phyloP scores from a whole-genome alignment of 2,329 filamentous ascomycete genomes.

The Scedosporium apiospermum region DNA sequence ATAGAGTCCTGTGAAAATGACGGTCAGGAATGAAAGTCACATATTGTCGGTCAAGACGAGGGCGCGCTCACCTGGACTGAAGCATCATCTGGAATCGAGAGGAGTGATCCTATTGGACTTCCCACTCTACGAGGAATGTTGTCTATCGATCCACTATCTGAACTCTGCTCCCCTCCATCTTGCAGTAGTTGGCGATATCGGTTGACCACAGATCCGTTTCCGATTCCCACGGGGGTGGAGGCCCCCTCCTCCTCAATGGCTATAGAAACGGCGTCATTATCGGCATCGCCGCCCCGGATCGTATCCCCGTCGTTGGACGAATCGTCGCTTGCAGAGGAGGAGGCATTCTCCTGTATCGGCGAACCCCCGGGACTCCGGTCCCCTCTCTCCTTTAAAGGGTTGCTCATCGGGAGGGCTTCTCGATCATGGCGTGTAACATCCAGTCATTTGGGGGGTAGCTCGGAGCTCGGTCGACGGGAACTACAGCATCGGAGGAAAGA shows the following conservation, averaged over 20 bases:
- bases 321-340: not conserved
- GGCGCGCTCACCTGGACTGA: slow-evolving; percentile 60
- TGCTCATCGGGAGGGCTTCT: slow-evolving; percentile 2
- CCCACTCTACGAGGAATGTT: slow-evolving; percentile 21
- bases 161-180: slow-evolving; percentile 19
- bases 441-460: not conserved
- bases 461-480: not conserved
- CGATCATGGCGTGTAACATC: slow-evolving; percentile 1
- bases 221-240: not conserved
- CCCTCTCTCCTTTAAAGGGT: slow-evolving; percentile 4
- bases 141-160: slow-evolving; percentile 39
- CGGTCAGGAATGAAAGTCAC: too few relatives aligned
- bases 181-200: slow-evolving; percentile 36
- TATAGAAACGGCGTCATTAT: not conserved
- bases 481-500: not conserved
- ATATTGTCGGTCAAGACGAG: not conserved
- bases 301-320: not conserved
- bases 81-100: slow-evolving; percentile 73
- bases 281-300: not conserved
- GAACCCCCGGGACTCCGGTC: not conserved
- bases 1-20: slow-evolving; percentile 40
- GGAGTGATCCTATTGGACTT: slow-evolving; percentile 59
- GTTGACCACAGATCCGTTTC: slow-evolving; percentile 19
- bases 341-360: not conserved
- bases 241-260: not conserved